Evolutionary conservation across 768 basidiomycete genomes (phyloP).

Genomic region (Dendrothele bispora): DNA sequence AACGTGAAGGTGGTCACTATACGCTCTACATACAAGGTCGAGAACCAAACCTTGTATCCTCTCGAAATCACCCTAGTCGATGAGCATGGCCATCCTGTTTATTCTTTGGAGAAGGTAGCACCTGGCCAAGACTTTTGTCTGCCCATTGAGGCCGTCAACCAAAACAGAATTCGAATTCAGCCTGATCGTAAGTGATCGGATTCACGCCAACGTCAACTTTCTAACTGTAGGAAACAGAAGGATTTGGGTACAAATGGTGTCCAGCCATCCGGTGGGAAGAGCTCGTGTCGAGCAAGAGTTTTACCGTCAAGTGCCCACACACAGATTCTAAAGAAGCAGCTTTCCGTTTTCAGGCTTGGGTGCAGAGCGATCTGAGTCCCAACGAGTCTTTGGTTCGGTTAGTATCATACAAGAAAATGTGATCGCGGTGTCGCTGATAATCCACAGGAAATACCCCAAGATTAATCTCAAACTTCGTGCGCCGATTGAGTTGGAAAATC

Average conservation of each 20-base stretch:
- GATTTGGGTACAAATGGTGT: slow-evolving; percentile 96
- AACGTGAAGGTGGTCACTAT: slow-evolving; percentile 95
- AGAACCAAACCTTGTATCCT: slow-evolving; percentile 90
- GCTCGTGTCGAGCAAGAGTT: slow-evolving; percentile 62
- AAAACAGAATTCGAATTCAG: slow-evolving; percentile 79
- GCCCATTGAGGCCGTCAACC: slow-evolving; percentile 86
- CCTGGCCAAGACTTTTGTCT: slow-evolving; percentile 88
- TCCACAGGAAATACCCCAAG: slow-evolving; percentile 79
- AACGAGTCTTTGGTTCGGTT: slow-evolving; percentile 54
- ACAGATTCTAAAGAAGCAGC: slow-evolving; percentile 78
- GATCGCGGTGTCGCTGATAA: no score
- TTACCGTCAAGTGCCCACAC: slow-evolving; percentile 86
- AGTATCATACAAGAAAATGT: no score
- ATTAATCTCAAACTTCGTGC: slow-evolving; percentile 86
- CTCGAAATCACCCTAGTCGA: slow-evolving; percentile 91
- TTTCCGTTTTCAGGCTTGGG: slow-evolving; percentile 94
- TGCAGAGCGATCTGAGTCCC: slow-evolving; percentile 57
- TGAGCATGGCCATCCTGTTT: slow-evolving; percentile 76
- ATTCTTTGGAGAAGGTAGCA: slow-evolving; percentile 83
- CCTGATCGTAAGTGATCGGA: slow-evolving; percentile 76
- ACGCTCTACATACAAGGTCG: slow-evolving; percentile 87
- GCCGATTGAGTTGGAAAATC: slow-evolving; percentile 93
- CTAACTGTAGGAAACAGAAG: slow-evolving; percentile 52
- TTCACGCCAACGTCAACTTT: not conserved
- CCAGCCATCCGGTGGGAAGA: slow-evolving; percentile 88